phyloP scores from a whole-genome alignment of 352 stramenopile genomes.

The Phytophthora palmivora region DNA sequence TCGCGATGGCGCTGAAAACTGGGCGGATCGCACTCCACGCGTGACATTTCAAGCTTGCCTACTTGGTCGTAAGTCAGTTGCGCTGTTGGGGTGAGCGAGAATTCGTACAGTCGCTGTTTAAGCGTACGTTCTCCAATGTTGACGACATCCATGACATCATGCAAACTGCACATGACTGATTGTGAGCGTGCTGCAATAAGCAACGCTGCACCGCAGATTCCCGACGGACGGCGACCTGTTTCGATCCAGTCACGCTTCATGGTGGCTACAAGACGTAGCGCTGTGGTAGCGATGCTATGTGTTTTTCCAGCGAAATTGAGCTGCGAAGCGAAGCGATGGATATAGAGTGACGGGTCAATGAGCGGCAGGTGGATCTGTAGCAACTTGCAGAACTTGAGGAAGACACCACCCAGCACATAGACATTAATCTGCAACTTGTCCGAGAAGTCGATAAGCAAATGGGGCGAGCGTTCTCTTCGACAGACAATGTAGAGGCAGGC shows the following conservation, averaged over 20 bases:
- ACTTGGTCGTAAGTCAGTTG: slow-evolving; percentile 97
- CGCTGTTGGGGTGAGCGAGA: slow-evolving; percentile 95
- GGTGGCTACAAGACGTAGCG: slow-evolving; percentile 94
- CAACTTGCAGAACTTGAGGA: slow-evolving; percentile 93
- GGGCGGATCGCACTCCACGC: slow-evolving; percentile 89
- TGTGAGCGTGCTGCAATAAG: slow-evolving; percentile 97
- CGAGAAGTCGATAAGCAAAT: slow-evolving; percentile 99
- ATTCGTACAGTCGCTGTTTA: slow-evolving; percentile 96
- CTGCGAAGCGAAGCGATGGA: slow-evolving; percentile 98
- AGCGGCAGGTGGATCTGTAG: slow-evolving; percentile 97
- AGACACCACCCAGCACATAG: slow-evolving; percentile 87
- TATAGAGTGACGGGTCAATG: slow-evolving; percentile 99
- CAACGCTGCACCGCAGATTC: slow-evolving; percentile 97
- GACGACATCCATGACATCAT: slow-evolving; percentile 92
- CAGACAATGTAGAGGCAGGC: slow-evolving; percentile 99
- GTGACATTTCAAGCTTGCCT: slow-evolving; percentile 88
- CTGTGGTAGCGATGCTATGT: slow-evolving; percentile 94
- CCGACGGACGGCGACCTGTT: slow-evolving; percentile 95
- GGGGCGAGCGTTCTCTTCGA: slow-evolving; percentile 96
- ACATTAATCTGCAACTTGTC: slow-evolving; percentile 98
- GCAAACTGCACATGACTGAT: slow-evolving; percentile 89
- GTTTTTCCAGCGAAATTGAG: slow-evolving; percentile 96
- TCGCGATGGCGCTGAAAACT: slow-evolving; percentile 89
- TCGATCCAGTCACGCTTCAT: slow-evolving; percentile 99
- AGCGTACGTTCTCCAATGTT: slow-evolving; percentile 98